Base-by-base conservation (phyloP, 257 asterid genomes). In the Nicotiana tabacum region DNA sequence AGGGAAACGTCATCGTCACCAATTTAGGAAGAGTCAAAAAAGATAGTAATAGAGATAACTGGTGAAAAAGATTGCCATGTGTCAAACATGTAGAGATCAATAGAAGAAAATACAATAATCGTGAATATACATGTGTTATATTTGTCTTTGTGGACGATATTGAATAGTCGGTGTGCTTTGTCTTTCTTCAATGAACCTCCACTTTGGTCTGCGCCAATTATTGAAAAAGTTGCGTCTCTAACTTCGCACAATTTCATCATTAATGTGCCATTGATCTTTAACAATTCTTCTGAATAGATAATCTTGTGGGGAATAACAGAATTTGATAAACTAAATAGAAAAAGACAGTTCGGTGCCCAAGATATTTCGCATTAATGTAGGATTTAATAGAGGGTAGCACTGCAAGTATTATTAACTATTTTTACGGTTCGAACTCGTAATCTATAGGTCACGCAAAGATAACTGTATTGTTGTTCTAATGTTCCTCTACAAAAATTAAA, bases 271-370 rank as follows among this genome's bases (percentile, higher is more conserved):
- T 21, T 39, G 18, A n/a, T 46, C 0, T 33, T 18, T 37, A 68
- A 37, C 39, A 48, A 68, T 18, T 27, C 4, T 37, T 68, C 29
- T 68, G 5, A 30, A 68, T 37, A 30, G 55, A 68, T 37, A 68
- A 67, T 67, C 29, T 35, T 68, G 77, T 68, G 6, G 21, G 21
- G 15, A 21, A n/a, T 21, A 61, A 16, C 66, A 21, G 6, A 61
- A 61, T 9, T 8, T 61, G 15, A n/a, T 60, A 60, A 60, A 60
- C n/a, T 60, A 21, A 60, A 21, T 2, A 21, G 0, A 9, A 60
- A 60, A n/a, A 1, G 0, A n/a, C 4, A 18, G 29, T 37, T 0
- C 0, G 2, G 0, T 6, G 9, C 0, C 1, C 1, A 39, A 37
- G 0, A 0, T 39, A 39, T 6, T 6, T 39, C 0, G 2, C 9